These are phyloP conservation scores for Misopates orontium DNA, from an alignment of 257 asterid species.

Conservation along the genomic window DNA sequence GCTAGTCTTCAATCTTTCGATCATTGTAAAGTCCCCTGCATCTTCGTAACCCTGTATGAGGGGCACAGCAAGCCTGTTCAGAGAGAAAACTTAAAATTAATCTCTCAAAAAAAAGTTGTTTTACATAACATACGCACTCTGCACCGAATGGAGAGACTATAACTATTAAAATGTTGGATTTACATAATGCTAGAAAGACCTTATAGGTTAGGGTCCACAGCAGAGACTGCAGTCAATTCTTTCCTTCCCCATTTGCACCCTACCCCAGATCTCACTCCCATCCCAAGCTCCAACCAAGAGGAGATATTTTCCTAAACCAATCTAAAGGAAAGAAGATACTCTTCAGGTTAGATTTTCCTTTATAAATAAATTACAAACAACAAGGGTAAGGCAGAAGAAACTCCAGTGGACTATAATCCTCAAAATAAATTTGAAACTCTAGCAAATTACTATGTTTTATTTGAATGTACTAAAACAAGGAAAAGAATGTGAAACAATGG, in stretches of 20 bases:
- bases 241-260: background rate
- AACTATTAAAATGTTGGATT: background rate
- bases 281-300: slow-evolving; percentile 9
- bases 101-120: slow-evolving; percentile 8
- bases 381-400: slow-evolving; percentile 2
- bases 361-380: background rate
- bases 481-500: background rate
- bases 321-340: background rate
- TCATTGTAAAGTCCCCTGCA: slow-evolving; percentile 91
- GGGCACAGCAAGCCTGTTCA: slow-evolving; percentile 94
- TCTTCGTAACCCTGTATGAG: slow-evolving; percentile 99
- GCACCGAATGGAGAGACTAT: background rate
- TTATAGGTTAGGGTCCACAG: slow-evolving; percentile 1
- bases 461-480: slow-evolving; percentile 15
- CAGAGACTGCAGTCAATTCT: background rate
- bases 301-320: background rate
- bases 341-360: background rate
- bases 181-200: slow-evolving; percentile 14
- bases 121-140: slow-evolving; percentile 2
- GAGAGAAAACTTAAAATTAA: slow-evolving; percentile 29
- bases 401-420: background rate
- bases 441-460: background rate
- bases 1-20: slow-evolving; percentile 95
- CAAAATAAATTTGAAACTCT: slow-evolving; percentile 7
- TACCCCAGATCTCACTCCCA: background rate